Conservation (phyloP, 73 alveolate genomes). For the Effrenium voratum region DNA sequence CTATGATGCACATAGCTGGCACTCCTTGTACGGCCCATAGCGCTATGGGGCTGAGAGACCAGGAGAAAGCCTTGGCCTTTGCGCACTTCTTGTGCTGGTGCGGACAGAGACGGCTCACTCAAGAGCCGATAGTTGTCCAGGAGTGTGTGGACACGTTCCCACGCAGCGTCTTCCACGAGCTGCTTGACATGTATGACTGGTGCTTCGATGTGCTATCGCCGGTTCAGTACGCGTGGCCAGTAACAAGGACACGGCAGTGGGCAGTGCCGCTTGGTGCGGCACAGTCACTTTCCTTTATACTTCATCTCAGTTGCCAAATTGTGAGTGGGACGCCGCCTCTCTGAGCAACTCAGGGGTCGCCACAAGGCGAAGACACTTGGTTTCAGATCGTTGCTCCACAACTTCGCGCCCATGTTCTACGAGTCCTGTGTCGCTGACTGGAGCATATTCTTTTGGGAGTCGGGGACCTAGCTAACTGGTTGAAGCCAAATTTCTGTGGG, state of each 20-base stretch:
- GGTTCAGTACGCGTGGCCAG: slow-evolving; percentile 18
- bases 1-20: slow-evolving; percentile 39
- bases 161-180: background rate
- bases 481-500: no score
- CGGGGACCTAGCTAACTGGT: no score
- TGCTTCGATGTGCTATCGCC: background rate
- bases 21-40: background rate
- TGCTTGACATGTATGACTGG: slow-evolving; percentile 20
- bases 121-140: slow-evolving; percentile 14
- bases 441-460: slow-evolving; percentile 48
- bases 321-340: background rate
- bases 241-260: slow-evolving; percentile 18
- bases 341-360: background rate
- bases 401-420: slow-evolving; percentile 10
- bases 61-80: background rate
- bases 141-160: slow-evolving; percentile 22
- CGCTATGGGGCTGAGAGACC: background rate
- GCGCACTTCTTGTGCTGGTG: slow-evolving; percentile 19
- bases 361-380: slow-evolving; percentile 47
- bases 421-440: background rate
- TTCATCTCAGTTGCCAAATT: background rate
- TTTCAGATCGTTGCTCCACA: background rate
- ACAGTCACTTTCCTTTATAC: background rate
- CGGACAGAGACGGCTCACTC: background rate
- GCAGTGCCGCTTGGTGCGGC: background rate